Conservation (phyloP, 495 filamentous ascomycete genomes). For the Lasiosphaeris hirsuta region DNA sequence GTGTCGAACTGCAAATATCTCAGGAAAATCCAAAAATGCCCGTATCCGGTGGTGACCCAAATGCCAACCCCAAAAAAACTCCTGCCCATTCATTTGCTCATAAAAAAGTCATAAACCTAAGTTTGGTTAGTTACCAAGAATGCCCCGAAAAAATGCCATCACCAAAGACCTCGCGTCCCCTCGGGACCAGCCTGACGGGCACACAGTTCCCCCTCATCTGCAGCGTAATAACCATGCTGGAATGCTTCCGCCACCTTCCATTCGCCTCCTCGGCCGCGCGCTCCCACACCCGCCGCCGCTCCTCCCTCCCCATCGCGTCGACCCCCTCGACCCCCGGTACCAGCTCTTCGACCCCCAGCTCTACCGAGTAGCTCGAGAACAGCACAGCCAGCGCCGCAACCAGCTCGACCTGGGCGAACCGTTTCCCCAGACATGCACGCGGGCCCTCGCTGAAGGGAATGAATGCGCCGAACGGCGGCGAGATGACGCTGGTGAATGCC, state of each 20-base stretch:
- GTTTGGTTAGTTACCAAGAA: too few species aligned
- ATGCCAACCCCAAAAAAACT: too few species aligned
- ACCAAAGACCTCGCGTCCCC: constrained; percentile 53
- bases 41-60: too few species aligned
- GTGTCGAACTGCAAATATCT: too few species aligned
- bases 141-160: not conserved
- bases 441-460: constrained; percentile 65
- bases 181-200: constrained; percentile 53
- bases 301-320: constrained; percentile 38
- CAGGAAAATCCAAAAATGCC: too few species aligned
- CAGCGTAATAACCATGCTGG: constrained; percentile 52
- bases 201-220: constrained; percentile 48
- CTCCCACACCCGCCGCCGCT: constrained; percentile 41
- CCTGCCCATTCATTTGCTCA: too few species aligned
- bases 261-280: constrained; percentile 45
- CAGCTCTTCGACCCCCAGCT: constrained; percentile 53
- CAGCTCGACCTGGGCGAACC: constrained; percentile 68
- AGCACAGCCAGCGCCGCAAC: constrained; percentile 58
- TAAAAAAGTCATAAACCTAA: not conserved
- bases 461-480: constrained; percentile 54
- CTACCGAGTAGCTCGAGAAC: constrained; percentile 55
- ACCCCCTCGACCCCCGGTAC: constrained; percentile 51
- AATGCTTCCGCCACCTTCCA: constrained; percentile 43
- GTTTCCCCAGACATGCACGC: constrained; percentile 58
- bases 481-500: constrained; percentile 35